Evolutionary conservation across 169 alveolate species (phyloP).

Genomic region (Ichthyophthirius multifiliis): DNA sequence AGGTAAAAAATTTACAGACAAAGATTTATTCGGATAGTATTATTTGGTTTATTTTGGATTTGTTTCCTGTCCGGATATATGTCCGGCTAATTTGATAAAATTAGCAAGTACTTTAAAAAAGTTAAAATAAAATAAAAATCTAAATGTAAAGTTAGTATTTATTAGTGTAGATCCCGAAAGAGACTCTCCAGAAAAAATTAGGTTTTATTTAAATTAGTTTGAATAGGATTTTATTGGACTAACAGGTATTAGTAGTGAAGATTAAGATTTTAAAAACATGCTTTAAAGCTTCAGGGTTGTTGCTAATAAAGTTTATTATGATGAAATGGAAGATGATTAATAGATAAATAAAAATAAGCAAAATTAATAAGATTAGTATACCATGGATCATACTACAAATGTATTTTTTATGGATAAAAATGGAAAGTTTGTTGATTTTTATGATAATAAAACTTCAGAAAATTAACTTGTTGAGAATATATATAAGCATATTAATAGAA

Average conservation of each 20-base stretch:
- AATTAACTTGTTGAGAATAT: neutral
- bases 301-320: slow-evolving; percentile 55
- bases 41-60: slow-evolving; percentile 68
- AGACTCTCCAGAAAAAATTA: slow-evolving; percentile 54
- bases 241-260: slow-evolving; percentile 47
- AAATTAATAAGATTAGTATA: slow-evolving; percentile 40
- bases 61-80: slow-evolving; percentile 70
- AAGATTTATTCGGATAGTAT: slow-evolving; percentile 51
- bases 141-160: slow-evolving; percentile 56
- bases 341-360: slow-evolving; percentile 3
- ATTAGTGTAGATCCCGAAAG: slow-evolving; percentile 71
- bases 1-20: slow-evolving; percentile 57
- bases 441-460: neutral
- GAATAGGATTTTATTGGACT: slow-evolving; percentile 58
- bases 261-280: slow-evolving; percentile 56
- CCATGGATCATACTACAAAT: slow-evolving; percentile 64
- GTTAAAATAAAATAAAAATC: slow-evolving; percentile 41
- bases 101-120: slow-evolving; percentile 44
- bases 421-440: slow-evolving; percentile 37
- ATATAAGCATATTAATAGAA: too few species aligned
- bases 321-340: slow-evolving; percentile 47
- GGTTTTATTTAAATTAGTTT: slow-evolving; percentile 40
- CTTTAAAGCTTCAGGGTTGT: slow-evolving; percentile 58
- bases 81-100: slow-evolving; percentile 62
- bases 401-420: slow-evolving; percentile 56